Evolutionary conservation across 164 flowering plant species (phyloP), one percentile per base, ranked within the genome.

Genomic region (Berberis vulgaris): DNA sequence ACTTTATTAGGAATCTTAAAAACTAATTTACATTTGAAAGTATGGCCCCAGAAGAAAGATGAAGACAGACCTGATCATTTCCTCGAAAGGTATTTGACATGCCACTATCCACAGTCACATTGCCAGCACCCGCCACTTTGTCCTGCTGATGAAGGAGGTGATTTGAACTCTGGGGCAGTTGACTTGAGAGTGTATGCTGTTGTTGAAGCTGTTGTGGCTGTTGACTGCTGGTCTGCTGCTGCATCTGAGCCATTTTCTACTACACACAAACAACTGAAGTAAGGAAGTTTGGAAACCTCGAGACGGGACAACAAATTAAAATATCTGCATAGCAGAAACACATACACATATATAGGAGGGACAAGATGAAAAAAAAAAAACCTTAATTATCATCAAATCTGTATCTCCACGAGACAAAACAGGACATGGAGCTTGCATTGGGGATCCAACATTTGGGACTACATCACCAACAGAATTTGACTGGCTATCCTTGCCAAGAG

Each of bases 11-110:
- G 50, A 47, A 47, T 47, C 26, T 26, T 26, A 0, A 47, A 47
- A 47, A 47, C 7, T 6, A 47, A 4, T 46, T 46, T 46, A 46
- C 6, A 46, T 46, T 46, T 46, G 26, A 46, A 46, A 46, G 6
- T 46, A 46, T 5, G 49, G 6, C 5, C 49, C 49, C 8, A 46
- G 8, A 46, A 46, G 5, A 46, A 46, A 46, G 8, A 46, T 5
- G 49, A 46, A 8, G 49, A 57, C 73, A 61, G 74, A 94, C 99
- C 99, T 88, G 99, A 70, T 94, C 99, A 82, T 84, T 86, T 76
- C 89, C 90, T 60, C 97, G 83, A 70, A 83, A 88, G 6, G 96
- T 83, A 69, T 87, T 94, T 9, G 97, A 81, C 79, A 91, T 79
- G 85, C 88, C 82, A 44, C 91, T 91, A 81, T 94, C 98, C 42